Evolutionary conservation across 306 rosid genomes (phyloP).

Genomic region (Mimosa bimucronata): DNA sequence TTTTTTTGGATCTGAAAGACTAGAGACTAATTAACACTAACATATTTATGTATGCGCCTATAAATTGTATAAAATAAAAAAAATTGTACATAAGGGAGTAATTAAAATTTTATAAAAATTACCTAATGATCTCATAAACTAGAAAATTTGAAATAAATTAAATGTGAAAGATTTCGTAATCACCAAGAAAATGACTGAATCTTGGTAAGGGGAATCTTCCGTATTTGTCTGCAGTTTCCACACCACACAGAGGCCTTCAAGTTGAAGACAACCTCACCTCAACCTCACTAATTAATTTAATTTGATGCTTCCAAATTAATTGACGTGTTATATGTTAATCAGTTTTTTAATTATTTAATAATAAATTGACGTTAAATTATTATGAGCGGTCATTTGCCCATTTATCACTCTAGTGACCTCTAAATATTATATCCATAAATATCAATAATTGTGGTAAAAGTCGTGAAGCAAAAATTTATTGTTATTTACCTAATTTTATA

Average conservation of each 20-base stretch:
- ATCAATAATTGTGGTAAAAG: background rate
- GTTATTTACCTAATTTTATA: background rate
- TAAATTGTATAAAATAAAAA: too few species aligned
- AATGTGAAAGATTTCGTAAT: too few species aligned
- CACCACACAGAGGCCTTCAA: background rate
- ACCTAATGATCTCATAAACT: too few species aligned
- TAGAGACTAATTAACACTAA: too few species aligned
- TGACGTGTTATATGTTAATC: background rate
- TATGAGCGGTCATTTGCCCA: background rate
- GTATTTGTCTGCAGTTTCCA: background rate
- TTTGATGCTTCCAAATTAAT: background rate
- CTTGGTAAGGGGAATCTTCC: background rate
- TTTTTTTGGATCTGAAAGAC: too few species aligned
- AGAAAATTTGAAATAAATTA: too few species aligned
- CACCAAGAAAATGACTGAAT: background rate
- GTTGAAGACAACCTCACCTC: background rate
- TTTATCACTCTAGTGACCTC: background rate
- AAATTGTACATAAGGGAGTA: too few species aligned
- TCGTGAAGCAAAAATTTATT: background rate
- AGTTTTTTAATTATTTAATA: background rate
- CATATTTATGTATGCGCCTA: too few species aligned
- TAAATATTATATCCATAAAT: background rate
- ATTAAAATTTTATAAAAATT: too few species aligned
- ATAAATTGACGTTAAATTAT: background rate
- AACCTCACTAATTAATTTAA: background rate